Evolutionary conservation across 805 yeast genomes (phyloP).

Genomic region (Saturnispora besseyi): DNA sequence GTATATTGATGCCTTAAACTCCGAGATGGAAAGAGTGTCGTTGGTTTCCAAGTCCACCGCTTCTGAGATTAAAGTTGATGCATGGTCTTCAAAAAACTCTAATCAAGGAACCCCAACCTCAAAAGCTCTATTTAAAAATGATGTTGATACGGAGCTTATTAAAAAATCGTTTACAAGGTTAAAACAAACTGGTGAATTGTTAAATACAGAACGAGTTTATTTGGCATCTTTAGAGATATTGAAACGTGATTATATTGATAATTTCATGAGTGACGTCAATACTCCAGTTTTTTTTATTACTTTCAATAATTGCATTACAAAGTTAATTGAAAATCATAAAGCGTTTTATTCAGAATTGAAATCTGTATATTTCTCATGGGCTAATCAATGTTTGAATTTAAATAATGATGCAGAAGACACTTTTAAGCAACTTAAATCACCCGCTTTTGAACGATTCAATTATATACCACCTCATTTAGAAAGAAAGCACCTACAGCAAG

Average conservation of each 20-base stretch:
- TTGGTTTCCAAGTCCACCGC: not conserved
- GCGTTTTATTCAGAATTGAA: slow-evolving; percentile 24
- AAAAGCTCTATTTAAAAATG: slow-evolving; percentile 1
- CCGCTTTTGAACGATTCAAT: slow-evolving; percentile 18
- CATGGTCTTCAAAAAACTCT: not conserved
- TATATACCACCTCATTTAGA: slow-evolving; percentile 17
- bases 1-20: not conserved
- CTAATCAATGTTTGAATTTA: slow-evolving; percentile 10
- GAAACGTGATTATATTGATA: slow-evolving; percentile 34
- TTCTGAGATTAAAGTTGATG: not conserved
- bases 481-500: slow-evolving; percentile 12
- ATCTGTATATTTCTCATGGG: slow-evolving; percentile 18
- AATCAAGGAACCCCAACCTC: slow-evolving; percentile 10
- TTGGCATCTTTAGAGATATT: slow-evolving; percentile 37
- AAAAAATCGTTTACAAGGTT: slow-evolving; percentile 21
- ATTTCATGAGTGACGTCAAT: slow-evolving; percentile 28
- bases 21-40: not conserved
- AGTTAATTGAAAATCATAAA: slow-evolving; percentile 28
- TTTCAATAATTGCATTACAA: slow-evolving; percentile 22
- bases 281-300: slow-evolving; percentile 30
- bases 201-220: slow-evolving; percentile 41
- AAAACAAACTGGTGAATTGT: slow-evolving; percentile 34
- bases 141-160: not conserved
- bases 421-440: slow-evolving; percentile 15
- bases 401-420: slow-evolving; percentile 2